phyloP scores from a whole-genome alignment of 1,139 yeast species.

The Sugiyamaella neomexicana region DNA sequence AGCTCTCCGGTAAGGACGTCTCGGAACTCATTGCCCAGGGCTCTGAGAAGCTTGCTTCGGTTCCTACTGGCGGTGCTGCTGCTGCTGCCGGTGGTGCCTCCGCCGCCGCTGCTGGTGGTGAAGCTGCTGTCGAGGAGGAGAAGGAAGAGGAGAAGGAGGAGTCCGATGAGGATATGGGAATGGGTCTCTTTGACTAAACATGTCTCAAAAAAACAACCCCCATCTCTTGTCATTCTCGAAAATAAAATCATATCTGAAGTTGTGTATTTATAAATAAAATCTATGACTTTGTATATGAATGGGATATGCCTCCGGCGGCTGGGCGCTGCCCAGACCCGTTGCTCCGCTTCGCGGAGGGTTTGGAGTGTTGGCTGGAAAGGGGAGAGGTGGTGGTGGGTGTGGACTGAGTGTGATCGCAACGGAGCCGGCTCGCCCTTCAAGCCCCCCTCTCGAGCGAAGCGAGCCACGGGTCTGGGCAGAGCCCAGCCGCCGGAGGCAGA shows the following conservation, averaged over 20 bases:
- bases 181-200: slow-evolving; percentile 46
- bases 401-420: not conserved
- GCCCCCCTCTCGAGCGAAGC: too few relatives aligned
- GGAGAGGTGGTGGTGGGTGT: not conserved
- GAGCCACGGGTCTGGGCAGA: too few relatives aligned
- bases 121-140: slow-evolving; percentile 69
- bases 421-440: too few relatives aligned
- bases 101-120: slow-evolving; percentile 66
- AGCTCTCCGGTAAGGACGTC: slow-evolving; percentile 91
- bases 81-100: slow-evolving; percentile 69
- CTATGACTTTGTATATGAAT: slow-evolving; percentile 1
- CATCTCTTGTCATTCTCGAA: slow-evolving; percentile 6
- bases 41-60: slow-evolving; percentile 90
- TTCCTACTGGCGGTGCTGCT: slow-evolving; percentile 97
- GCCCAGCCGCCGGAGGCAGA: too few relatives aligned
- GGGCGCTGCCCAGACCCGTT: not conserved
- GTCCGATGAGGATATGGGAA: slow-evolving; percentile 60
- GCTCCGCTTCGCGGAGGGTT: not conserved
- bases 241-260: slow-evolving; percentile 1
- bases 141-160: slow-evolving; percentile 65
- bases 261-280: slow-evolving; percentile 1
- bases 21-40: slow-evolving; percentile 96
- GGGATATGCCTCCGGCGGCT: not conserved
- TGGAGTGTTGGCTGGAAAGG: not conserved
- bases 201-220: not conserved